Evolutionary conservation across 441 rosid genomes (phyloP), one percentile per base, ranked within the genome.

Genomic region (Raphanus hybrid): DNA sequence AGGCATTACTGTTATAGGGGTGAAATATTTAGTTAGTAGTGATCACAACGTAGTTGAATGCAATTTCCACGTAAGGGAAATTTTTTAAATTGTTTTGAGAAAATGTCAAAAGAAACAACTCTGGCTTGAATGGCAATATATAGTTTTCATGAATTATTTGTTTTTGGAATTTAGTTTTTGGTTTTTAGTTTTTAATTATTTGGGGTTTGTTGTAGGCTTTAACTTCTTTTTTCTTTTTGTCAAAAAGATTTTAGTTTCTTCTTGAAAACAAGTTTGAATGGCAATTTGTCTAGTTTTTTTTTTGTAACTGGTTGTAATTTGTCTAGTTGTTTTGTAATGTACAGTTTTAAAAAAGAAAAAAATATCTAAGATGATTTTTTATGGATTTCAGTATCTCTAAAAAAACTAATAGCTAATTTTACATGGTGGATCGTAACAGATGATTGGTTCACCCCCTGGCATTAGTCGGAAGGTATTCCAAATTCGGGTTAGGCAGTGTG

Each of bases 71-170:
- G 67, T 20, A 58, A 18, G 41, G 5, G 12, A 41, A 20, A 14
- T 5, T 5, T 3, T 0, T 50, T 5, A 6, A 61, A 62, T 16
- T 5, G 1, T 32, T 50, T 63, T 34, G 6, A 62, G 10, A 73
- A 45, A 63, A 50, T 23, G 62, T 73, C 69, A 48, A 48, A 35
- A 63, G 65, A 48, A 20, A 11, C 15, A 50, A 48, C 14, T 48
- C 55, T 63, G 69, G 69, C 66, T 48, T 32, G 50, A 72, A 48
- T 72, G 75, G 61, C 14, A 72, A n/a, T 18, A 35, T 45, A 5
- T 27, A 55, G 27, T 32, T 32, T 18, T 16, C 29, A 35, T 55
- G 11, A 16, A 12, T 45, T 72, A 29, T 18, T 72, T 11, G 3
- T 16, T 62, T 57, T 29, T 57, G 35, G 14, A 55, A 16, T 32